Base-by-base conservation (phyloP, 1,139 yeast genomes). In the Pichia sp. region DNA sequence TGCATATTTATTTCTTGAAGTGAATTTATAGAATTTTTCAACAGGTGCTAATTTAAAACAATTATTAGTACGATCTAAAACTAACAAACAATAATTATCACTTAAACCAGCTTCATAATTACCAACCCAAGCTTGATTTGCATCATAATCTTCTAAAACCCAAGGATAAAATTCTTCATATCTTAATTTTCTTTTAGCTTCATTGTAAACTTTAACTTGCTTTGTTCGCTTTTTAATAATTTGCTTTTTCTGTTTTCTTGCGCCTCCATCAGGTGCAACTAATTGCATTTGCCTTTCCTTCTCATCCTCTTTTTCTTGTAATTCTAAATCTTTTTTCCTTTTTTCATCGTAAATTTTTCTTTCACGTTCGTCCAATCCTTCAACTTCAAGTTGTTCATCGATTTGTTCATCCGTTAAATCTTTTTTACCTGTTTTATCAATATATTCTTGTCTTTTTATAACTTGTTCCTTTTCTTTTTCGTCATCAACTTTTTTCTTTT, bases 111-210 rank as follows among this genome's bases (percentile, higher is more conserved):
- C 98, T 65, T 91, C 98, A 63, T 86, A 89, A 53, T 83, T 84
- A 27, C 98, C 96, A 19, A 89, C 96, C 82, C 86, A 91, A 1
- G 95, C 93, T 60, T 91, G 89, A 48, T 78, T 74, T 42, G 95
- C 96, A 53, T 87, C 96, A 61, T 85, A 89, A 64, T 93, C 98
- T 64, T 89, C 96, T 71, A 93, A 69, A 16, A 93, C 95, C 98
- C 98, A 91, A 0, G 98, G 98, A 54, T 86, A 89, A 59, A 82
- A 87, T 63, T 91, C 98, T 63, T 91, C 98, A 59, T 89, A 91
- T 55, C 97, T 72, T 50, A 91, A 66, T 57, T 78, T 82, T 48
- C 93, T 74, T 48, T 87, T 89, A 10, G 75, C 76, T 52, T 88
- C 96, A 55, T 86, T 86, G 60, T 85, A 77, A 16, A 82, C 74